Evolutionary conservation across 192 early-diverging fungal genomes (phyloP).

Genomic region (Haplosporangium gracile): DNA sequence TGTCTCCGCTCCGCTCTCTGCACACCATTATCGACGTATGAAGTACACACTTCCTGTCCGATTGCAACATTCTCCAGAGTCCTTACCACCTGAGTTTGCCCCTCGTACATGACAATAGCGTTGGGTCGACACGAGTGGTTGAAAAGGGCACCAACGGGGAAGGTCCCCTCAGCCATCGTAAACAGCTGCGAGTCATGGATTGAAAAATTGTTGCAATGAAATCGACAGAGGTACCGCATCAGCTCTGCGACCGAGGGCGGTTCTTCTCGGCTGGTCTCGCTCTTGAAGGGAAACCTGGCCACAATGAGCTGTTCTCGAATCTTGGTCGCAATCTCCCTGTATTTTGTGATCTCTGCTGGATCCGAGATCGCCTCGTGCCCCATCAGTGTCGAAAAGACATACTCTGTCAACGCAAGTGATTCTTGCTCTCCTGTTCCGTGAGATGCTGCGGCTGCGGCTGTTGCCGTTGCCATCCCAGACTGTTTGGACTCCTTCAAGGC

Average conservation of each 20-base stretch:
- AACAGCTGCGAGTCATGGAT: slow-evolving; percentile 73
- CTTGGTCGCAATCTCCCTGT: slow-evolving; percentile 35
- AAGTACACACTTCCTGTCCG: slow-evolving; percentile 67
- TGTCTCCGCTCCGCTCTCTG: slow-evolving; percentile 36
- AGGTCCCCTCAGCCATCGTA: slow-evolving; percentile 72
- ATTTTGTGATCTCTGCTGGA: slow-evolving; percentile 31
- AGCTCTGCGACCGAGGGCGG: slow-evolving; percentile 51
- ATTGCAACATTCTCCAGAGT: slow-evolving; percentile 64
- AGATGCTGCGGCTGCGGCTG: neutral
- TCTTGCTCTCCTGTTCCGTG: slow-evolving; percentile 9
- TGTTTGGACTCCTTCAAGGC: slow-evolving; percentile 4
- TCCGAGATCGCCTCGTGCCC: slow-evolving; percentile 53
- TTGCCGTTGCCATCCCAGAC: neutral
- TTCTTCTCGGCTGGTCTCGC: slow-evolving; percentile 11
- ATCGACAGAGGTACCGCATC: slow-evolving; percentile 66
- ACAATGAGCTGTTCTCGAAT: slow-evolving; percentile 44
- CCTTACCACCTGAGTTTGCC: slow-evolving; percentile 61
- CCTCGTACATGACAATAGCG: slow-evolving; percentile 67
- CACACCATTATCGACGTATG: slow-evolving; percentile 71
- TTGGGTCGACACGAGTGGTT: slow-evolving; percentile 81
- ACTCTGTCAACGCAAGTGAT: slow-evolving; percentile 31
- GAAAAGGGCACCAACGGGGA: slow-evolving; percentile 71
- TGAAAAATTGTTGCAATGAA: slow-evolving; percentile 76
- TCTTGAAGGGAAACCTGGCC: slow-evolving; percentile 46
- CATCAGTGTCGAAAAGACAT: slow-evolving; percentile 61